phyloP scores from a whole-genome alignment of 2,329 filamentous ascomycete species.

The Biscogniauxia mediterranea region DNA sequence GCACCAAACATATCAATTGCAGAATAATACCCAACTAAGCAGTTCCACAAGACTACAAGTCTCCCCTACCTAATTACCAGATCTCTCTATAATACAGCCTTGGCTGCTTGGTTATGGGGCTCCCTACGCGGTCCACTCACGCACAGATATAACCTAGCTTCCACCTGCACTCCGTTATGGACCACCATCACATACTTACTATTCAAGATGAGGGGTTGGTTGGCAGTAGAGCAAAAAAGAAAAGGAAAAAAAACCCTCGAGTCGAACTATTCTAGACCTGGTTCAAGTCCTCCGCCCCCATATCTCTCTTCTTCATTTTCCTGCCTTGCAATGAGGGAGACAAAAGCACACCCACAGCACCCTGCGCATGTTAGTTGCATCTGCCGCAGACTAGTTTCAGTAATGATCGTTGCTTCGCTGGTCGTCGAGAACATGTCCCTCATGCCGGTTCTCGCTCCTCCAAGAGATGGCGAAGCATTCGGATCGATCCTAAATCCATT shows the following conservation, averaged over 20 bases:
- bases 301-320: not conserved
- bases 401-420: not conserved
- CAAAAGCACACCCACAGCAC: not conserved
- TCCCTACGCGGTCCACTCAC: not conserved
- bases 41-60: not conserved
- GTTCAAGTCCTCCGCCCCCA: not conserved
- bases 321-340: not conserved
- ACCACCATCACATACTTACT: not conserved
- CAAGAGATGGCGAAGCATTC: not conserved
- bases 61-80: not conserved
- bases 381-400: not conserved
- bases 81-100: not conserved
- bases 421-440: not conserved
- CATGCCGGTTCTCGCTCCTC: not conserved
- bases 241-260: not conserved
- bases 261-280: not conserved
- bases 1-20: not conserved
- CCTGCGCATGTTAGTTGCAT: not conserved
- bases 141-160: not conserved
- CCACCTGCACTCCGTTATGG: not conserved
- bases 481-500: not conserved
- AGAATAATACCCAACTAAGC: not conserved
- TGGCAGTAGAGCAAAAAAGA: not conserved
- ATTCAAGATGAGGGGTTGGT: not conserved
- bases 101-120: not conserved